A percentile compares a stretch with the other conserved stretches of the same genome.
Conservation (phyloP, 2,329 filamentous ascomycete genomes). For the Cordyceps fumosorosea region DNA sequence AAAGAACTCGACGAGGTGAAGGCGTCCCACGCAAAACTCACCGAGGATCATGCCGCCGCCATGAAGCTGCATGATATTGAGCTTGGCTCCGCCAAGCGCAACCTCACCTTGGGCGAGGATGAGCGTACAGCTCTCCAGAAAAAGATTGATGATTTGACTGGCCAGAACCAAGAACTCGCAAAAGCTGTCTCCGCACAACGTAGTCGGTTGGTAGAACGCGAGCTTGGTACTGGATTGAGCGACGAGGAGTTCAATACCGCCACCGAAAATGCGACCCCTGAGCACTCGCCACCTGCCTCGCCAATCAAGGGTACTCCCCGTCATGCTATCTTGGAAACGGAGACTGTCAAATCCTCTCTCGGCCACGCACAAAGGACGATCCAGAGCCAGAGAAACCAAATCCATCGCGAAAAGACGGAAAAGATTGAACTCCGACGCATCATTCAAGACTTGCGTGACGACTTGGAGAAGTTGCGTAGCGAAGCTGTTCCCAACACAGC, state of each 20-base stretch:
- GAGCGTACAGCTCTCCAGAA: slow-evolving; percentile 73
- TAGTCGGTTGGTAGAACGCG: slow-evolving; percentile 58
- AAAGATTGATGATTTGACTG: slow-evolving; percentile 80
- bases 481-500: slow-evolving; percentile 35
- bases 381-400: slow-evolving; percentile 87
- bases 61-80: slow-evolving; percentile 87
- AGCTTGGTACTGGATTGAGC: slow-evolving; percentile 50
- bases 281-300: slow-evolving; percentile 84
- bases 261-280: slow-evolving; percentile 66
- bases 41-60: slow-evolving; percentile 69
- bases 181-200: slow-evolving; percentile 72
- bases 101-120: slow-evolving; percentile 67
- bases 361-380: slow-evolving; percentile 95
- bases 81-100: slow-evolving; percentile 74
- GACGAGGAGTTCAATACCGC: slow-evolving; percentile 60
- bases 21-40: slow-evolving; percentile 67
- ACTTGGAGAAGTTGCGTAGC: slow-evolving; percentile 67
- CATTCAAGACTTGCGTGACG: slow-evolving; percentile 90
- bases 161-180: slow-evolving; percentile 87
- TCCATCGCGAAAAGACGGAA: slow-evolving; percentile 97
- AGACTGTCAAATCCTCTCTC: slow-evolving; percentile 90
- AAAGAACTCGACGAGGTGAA: slow-evolving; percentile 89
- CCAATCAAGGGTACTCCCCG: slow-evolving; percentile 87
- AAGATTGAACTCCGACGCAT: slow-evolving; percentile 93
- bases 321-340: slow-evolving; percentile 86